Base-by-base conservation (phyloP, 2,329 filamentous ascomycete species). In the Verticillium isaacii region DNA sequence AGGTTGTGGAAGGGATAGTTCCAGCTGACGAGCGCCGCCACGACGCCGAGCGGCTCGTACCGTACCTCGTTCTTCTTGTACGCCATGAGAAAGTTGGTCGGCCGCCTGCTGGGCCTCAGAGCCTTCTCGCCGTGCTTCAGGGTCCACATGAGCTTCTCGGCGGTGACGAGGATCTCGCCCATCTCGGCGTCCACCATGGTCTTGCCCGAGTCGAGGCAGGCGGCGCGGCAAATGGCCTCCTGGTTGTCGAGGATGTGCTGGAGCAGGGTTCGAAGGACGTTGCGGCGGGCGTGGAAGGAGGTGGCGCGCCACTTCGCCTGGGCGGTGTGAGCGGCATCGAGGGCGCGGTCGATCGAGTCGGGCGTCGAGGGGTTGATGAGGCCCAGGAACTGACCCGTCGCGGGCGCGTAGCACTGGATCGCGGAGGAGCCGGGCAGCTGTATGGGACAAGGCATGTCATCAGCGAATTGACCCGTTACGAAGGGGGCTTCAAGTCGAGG, bases 1-100 rank as follows among this genome's bases (percentile, higher is more conserved):
- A 98, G 82, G 76, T 99, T 99, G 79, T 99, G 95, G 76, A 98
- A 96, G 55, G 92, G 88, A 73, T 93, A 98, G 79, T 99, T 99
- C 95, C 95, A 99, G 72, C 91, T 95, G 54, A 99, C 92, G 59
- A 94, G 89, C 19, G 95, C 94, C 12, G 92, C 89, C 6, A 99
- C 91, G 39, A 99, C 92, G 17, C 95, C 95, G 23, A 98, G 80
- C 15, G 95, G 94, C 76, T 99, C 93, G 75, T 96, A 99, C 58
- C 85, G 80, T 32, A 99, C 93, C 65, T 88, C 89, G 72, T 97
- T 97, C 73, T 85, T 87, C 83, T 99, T 99, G 78, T 98, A 97
- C 77, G 88, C 86, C 92, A 99, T 96, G 65, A 99, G 84, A 56
- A 97, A 82, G 74, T 96, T 97, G 1, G 93, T 96, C 5, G 93